Percentiles rank a stretch among this genome's conserved stretches.
phyloP scores from a whole-genome alignment of 2,329 filamentous ascomycete species.

The Coniochaeta ligniaria region DNA sequence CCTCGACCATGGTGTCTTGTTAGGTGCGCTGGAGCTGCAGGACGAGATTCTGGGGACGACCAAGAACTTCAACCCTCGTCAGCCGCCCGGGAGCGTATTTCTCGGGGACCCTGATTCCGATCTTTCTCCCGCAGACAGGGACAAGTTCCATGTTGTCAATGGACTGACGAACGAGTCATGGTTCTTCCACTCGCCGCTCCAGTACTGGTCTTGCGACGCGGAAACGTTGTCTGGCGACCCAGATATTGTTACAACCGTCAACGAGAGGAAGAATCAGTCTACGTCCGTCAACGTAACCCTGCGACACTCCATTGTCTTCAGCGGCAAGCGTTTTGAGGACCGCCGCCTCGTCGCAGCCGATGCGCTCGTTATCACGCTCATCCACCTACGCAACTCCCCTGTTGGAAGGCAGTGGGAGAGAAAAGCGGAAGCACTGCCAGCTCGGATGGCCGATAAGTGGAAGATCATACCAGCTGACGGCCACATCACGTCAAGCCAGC shows the following conservation, averaged over 20 bases:
- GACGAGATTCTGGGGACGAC: conserved; percentile 59
- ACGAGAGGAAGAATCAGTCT: conserved; percentile 51
- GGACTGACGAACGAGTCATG: conserved; percentile 57
- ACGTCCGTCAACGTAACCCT: conserved; percentile 68
- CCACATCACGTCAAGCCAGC: conserved; percentile 43
- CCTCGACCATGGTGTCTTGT: conserved; percentile 56
- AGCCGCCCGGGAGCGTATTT: conserved; percentile 18
- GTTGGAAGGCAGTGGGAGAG: conserved; percentile 60
- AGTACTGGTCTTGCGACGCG: conserved; percentile 70
- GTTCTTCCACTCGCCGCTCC: conserved; percentile 77
- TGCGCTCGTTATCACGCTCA: conserved; percentile 69
- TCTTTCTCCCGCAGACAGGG: conserved; percentile 37
- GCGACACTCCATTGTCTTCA: conserved; percentile 73
- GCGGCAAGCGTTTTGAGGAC: conserved; percentile 69
- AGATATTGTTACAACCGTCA: conserved; percentile 63
- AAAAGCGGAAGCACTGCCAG: conserved; percentile 45
- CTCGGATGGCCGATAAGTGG: conserved; percentile 47
- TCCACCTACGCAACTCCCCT: conserved; percentile 59
- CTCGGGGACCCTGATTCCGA: conserved; percentile 22
- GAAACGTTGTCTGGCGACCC: conserved; percentile 50
- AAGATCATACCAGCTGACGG: conserved; percentile 57
- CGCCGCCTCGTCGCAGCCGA: conserved; percentile 63
- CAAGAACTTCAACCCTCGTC: conserved; percentile 44
- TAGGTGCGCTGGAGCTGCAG: conserved; percentile 62
- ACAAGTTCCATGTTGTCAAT: conserved; percentile 52